Base-by-base conservation (phyloP, 2,329 filamentous ascomycete genomes). In the Thielaviopsis musarum region DNA sequence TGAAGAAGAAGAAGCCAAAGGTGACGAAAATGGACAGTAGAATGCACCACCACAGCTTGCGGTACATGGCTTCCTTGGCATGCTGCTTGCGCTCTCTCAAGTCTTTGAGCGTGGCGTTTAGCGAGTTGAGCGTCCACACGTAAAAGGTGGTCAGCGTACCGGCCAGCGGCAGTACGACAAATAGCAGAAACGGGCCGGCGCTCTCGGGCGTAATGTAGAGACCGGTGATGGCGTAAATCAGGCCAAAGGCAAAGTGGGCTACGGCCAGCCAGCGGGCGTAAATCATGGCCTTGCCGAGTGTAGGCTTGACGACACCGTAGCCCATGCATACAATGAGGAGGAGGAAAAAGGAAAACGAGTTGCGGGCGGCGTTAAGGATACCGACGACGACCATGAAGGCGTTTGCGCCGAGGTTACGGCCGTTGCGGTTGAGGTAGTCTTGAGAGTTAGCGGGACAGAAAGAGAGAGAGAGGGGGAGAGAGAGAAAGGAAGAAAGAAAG, bases 321-420 rank as follows among this genome's bases (percentile, higher is more conserved):
- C 93, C 93, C 93, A 98, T 98, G 71, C 93, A 98, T 34, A 98
- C 93, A 65, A 98, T 97, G 58, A 98, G 83, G 9, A 98, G 79
- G 56, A 98, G 77, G 77, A 98, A 98, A 77, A 98, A 98, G 0
- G 91, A 96, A 70, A 98, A 97, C 0, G 91, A 96, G 72, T 97
- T 98, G 64, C 93, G 82, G 59, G 85, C 91, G 5, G 93, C 93
- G 69, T 95, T 97, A 52, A 98, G 78, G 24, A 97, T 78, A 45
- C 90, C 90, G n/a, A 96, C 91, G 24, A 96, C 74, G 19, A 96
- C 83, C 73, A 98, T 86, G 60, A 97, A 77, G 5, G 85, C 86
- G 70, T 94, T 95, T 60, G 89, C 83, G 52, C 88, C 84, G 2
- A 85, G 70, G 67, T 90, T 95, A 58, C 88, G 82, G 49, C 93